Percentiles rank a stretch among this genome's conserved stretches.
phyloP scores from a whole-genome alignment of 495 filamentous ascomycete species.

The Xylaria scruposa region DNA sequence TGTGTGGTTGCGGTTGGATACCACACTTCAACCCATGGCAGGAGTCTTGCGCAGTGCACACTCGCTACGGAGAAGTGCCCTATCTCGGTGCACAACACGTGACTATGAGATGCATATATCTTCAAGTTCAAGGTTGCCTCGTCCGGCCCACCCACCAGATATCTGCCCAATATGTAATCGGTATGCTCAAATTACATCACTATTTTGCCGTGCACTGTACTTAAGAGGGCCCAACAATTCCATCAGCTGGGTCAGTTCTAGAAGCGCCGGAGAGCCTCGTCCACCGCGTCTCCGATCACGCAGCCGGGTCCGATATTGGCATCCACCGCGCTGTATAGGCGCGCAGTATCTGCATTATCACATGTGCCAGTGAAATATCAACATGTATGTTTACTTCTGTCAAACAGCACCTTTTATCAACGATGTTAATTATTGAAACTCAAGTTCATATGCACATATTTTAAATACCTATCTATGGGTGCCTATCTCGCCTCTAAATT shows the following conservation, averaged over 20 bases:
- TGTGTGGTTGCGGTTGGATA: neutral
- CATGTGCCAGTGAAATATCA: neutral
- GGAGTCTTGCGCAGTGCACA: neutral
- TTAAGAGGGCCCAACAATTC: neutral
- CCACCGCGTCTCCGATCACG: neutral
- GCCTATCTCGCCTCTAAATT: too few species aligned
- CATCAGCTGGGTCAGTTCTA: neutral
- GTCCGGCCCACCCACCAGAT: neutral
- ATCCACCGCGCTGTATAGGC: neutral
- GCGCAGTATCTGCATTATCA: neutral
- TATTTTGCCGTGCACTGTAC: neutral
- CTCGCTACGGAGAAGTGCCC: constrained; percentile 7
- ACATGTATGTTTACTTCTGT: neutral
- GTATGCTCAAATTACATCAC: neutral
- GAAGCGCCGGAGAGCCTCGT: neutral
- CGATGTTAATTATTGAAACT: neutral
- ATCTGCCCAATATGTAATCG: neutral
- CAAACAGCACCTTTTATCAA: neutral
- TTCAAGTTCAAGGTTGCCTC: too few species aligned
- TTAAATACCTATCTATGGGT: neutral
- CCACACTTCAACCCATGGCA: neutral
- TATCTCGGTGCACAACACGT: constrained; percentile 1
- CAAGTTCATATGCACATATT: neutral
- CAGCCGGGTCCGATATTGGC: neutral
- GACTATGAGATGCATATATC: neutral